These are phyloP conservation scores for Aureoboletus auriporus DNA, from an alignment of 768 basidiomycete genomes.

Conservation along the genomic window DNA sequence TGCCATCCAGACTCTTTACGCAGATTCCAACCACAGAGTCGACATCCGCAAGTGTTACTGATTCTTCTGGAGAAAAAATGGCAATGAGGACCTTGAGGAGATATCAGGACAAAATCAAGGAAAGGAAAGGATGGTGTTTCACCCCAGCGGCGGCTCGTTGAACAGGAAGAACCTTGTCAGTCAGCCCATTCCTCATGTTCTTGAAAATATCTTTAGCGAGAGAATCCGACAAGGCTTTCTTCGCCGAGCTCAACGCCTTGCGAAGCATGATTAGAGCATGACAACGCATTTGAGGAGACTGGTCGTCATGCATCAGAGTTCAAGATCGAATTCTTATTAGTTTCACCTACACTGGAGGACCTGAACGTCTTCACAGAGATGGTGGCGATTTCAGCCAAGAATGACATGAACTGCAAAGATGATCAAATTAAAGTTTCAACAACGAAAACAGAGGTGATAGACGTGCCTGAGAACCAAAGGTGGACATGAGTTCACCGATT, in stretches of 20 bases:
- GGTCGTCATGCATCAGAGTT: slow-evolving; percentile 6
- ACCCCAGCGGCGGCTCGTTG: slow-evolving; percentile 84
- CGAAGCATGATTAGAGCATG: slow-evolving; percentile 73
- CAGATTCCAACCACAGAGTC: slow-evolving; percentile 69
- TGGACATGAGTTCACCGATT: slow-evolving; percentile 84
- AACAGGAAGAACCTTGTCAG: slow-evolving; percentile 80
- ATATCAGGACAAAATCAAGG: slow-evolving; percentile 14
- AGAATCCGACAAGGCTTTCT: slow-evolving; percentile 78
- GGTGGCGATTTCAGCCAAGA: slow-evolving; percentile 79
- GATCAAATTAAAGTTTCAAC: neutral
- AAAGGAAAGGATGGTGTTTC: slow-evolving; percentile 10
- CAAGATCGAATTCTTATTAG: neutral
- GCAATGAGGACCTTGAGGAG: slow-evolving; percentile 45
- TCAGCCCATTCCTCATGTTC: slow-evolving; percentile 67
- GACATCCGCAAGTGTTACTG: slow-evolving; percentile 63
- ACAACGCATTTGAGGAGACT: slow-evolving; percentile 81
- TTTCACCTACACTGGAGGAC: slow-evolving; percentile 61
- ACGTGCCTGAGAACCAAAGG: slow-evolving; percentile 78
- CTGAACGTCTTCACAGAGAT: slow-evolving; percentile 65
- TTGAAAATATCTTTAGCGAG: slow-evolving; percentile 79
- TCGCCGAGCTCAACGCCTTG: slow-evolving; percentile 79
- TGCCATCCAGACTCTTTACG: slow-evolving; percentile 70
- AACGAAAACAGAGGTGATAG: neutral
- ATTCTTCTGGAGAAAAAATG: slow-evolving; percentile 55
- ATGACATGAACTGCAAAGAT: slow-evolving; percentile 79